phyloP scores from a whole-genome alignment of 495 filamentous ascomycete species.

The Gamarada debralockiae region DNA sequence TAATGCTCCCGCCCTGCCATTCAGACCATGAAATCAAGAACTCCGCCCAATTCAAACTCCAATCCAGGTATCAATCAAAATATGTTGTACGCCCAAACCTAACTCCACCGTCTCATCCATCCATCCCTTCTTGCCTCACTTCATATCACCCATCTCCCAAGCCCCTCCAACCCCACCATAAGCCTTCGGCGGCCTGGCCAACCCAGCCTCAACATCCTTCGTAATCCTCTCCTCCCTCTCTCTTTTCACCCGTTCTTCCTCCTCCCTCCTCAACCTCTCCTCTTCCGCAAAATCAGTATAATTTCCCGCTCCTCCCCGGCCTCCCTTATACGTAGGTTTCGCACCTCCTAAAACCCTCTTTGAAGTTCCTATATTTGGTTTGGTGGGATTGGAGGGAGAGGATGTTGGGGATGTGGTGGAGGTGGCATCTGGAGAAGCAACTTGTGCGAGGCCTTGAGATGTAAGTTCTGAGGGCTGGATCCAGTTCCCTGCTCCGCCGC shows the following conservation, averaged over 20 bases:
- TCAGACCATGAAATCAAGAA: no score
- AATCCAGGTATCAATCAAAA: background rate
- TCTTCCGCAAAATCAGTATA: slow-evolving; percentile 33
- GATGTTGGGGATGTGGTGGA: slow-evolving; percentile 19
- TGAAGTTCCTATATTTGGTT: slow-evolving; percentile 15
- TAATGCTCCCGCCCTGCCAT: no score
- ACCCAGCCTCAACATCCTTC: slow-evolving; percentile 41
- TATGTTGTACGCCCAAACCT: background rate
- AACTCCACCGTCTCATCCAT: background rate
- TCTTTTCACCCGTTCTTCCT: slow-evolving; percentile 26
- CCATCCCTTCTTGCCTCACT: background rate
- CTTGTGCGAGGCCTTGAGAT: slow-evolving; percentile 20
- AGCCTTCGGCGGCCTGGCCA: slow-evolving; percentile 32
- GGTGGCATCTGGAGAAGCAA: slow-evolving; percentile 3
- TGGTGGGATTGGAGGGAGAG: background rate
- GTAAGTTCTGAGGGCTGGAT: slow-evolving; percentile 31
- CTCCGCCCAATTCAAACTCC: no score
- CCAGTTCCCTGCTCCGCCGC: slow-evolving; percentile 62
- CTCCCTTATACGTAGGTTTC: slow-evolving; percentile 25
- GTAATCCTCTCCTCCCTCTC: slow-evolving; percentile 35
- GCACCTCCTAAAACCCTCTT: slow-evolving; percentile 12
- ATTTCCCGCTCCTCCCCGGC: slow-evolving; percentile 60
- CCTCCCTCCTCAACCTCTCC: slow-evolving; percentile 23
- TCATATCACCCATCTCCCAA: slow-evolving; percentile 15
- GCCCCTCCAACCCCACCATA: slow-evolving; percentile 26